Conservation (phyloP, 1,139 yeast genomes). For the Blastobotrys apis region DNA sequence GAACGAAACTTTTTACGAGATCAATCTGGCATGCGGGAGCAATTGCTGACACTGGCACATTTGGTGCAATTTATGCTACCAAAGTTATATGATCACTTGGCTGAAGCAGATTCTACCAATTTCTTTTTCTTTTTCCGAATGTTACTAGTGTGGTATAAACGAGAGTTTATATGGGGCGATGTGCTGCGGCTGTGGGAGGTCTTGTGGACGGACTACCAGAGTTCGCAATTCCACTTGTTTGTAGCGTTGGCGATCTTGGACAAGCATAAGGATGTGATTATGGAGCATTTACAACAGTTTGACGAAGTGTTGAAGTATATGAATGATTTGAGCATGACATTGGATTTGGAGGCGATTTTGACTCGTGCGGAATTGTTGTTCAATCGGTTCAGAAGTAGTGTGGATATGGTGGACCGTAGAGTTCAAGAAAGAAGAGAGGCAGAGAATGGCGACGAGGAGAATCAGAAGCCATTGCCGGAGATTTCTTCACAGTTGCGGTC, state of each 20-base stretch:
- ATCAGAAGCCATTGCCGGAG: slow-evolving; percentile 24
- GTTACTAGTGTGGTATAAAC: slow-evolving; percentile 91
- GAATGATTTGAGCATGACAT: slow-evolving; percentile 77
- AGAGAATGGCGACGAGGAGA: slow-evolving; percentile 12
- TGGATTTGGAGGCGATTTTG: slow-evolving; percentile 69
- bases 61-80: slow-evolving; percentile 88
- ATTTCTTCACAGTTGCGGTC: slow-evolving; percentile 54
- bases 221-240: slow-evolving; percentile 83
- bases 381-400: slow-evolving; percentile 70
- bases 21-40: slow-evolving; percentile 88
- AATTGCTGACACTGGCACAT: slow-evolving; percentile 77
- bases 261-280: slow-evolving; percentile 75
- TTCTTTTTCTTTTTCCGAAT: slow-evolving; percentile 91
- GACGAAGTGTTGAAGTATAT: slow-evolving; percentile 91
- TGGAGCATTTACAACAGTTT: slow-evolving; percentile 66
- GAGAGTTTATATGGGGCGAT: slow-evolving; percentile 82
- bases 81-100: slow-evolving; percentile 72
- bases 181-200: slow-evolving; percentile 85
- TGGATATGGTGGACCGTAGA: slow-evolving; percentile 63
- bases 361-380: slow-evolving; percentile 80
- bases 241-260: slow-evolving; percentile 84
- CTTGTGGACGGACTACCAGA: slow-evolving; percentile 79
- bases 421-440: slow-evolving; percentile 16
- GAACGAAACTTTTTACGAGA: slow-evolving; percentile 89
- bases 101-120: slow-evolving; percentile 81